Conservation (phyloP, 2,329 filamentous ascomycete species). For the Bipolaris oryzae region DNA sequence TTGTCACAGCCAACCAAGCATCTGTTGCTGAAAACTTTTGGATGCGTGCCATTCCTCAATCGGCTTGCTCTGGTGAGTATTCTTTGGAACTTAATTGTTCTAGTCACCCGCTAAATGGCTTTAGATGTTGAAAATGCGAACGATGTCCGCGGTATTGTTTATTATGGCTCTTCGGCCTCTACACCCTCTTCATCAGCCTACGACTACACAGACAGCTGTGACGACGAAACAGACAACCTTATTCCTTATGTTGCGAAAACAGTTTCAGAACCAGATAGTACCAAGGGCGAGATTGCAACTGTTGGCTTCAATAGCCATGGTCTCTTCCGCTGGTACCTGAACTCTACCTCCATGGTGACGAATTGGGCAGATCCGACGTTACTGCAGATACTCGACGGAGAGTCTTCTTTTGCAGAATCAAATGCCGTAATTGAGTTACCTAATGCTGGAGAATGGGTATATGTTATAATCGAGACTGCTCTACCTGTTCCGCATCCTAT, state of each 20-base stretch:
- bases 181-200: conserved; percentile 45
- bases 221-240: conserved; percentile 43
- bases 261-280: conserved; percentile 31
- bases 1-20: conserved; percentile 43
- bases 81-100: too few relatives aligned
- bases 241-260: conserved; percentile 41
- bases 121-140: conserved; percentile 36
- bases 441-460: conserved; percentile 44
- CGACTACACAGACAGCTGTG: conserved; percentile 44
- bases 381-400: conserved; percentile 41
- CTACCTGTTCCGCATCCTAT: conserved; percentile 44
- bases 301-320: conserved; percentile 42
- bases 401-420: conserved; percentile 38
- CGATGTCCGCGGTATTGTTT: conserved; percentile 49
- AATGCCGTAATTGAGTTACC: conserved; percentile 38
- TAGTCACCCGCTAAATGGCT: not conserved
- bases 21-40: conserved; percentile 42
- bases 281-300: conserved; percentile 37
- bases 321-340: conserved; percentile 51
- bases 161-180: conserved; percentile 36
- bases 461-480: conserved; percentile 49
- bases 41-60: conserved; percentile 49
- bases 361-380: conserved; percentile 51
- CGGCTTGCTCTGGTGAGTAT: conserved; percentile 39
- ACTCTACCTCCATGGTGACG: conserved; percentile 48